A percentile compares a stretch with the other conserved stretches of the same genome.
phyloP scores from a whole-genome alignment of 768 basidiomycete genomes.

The Boletus tylopilopsis region DNA sequence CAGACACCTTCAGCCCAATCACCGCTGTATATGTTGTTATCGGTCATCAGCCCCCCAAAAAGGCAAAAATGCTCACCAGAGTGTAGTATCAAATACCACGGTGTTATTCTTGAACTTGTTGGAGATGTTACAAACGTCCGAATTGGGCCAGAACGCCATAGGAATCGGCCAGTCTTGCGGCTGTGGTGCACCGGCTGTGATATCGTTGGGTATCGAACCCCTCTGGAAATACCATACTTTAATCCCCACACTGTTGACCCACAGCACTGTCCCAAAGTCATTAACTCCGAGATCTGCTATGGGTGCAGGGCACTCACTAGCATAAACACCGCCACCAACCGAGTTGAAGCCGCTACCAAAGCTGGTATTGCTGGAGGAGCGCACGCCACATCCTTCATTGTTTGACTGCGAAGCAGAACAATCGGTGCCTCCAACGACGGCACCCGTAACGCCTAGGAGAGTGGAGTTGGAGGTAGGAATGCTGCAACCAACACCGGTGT shows the following conservation, averaged over 20 bases:
- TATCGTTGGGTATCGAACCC: slow-evolving; percentile 70
- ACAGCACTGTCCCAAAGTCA: slow-evolving; percentile 14
- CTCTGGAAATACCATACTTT: slow-evolving; percentile 81
- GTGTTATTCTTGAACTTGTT: slow-evolving; percentile 74
- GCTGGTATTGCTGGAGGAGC: slow-evolving; percentile 52
- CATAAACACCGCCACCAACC: slow-evolving; percentile 86
- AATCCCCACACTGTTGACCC: slow-evolving; percentile 65
- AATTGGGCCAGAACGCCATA: slow-evolving; percentile 71
- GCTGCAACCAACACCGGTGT: slow-evolving; percentile 69
- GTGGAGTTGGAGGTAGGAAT: slow-evolving; percentile 47
- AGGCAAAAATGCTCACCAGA: slow-evolving; percentile 65
- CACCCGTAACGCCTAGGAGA: slow-evolving; percentile 55
- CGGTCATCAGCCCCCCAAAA: too few relatives aligned
- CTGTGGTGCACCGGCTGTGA: slow-evolving; percentile 65
- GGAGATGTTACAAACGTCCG: slow-evolving; percentile 69
- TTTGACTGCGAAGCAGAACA: slow-evolving; percentile 67
- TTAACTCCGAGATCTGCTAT: background rate
- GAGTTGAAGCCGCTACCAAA: slow-evolving; percentile 87
- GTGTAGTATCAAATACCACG: slow-evolving; percentile 81
- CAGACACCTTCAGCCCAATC: slow-evolving; percentile 90
- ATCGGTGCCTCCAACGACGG: slow-evolving; percentile 64
- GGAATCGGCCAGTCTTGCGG: slow-evolving; percentile 77
- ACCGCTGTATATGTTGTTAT: slow-evolving; percentile 65
- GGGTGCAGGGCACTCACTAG: slow-evolving; percentile 52
- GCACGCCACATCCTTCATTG: slow-evolving; percentile 81